Evolutionary conservation across 2,329 filamentous ascomycete species (phyloP).

Genomic region (Colletotrichum musicola): DNA sequence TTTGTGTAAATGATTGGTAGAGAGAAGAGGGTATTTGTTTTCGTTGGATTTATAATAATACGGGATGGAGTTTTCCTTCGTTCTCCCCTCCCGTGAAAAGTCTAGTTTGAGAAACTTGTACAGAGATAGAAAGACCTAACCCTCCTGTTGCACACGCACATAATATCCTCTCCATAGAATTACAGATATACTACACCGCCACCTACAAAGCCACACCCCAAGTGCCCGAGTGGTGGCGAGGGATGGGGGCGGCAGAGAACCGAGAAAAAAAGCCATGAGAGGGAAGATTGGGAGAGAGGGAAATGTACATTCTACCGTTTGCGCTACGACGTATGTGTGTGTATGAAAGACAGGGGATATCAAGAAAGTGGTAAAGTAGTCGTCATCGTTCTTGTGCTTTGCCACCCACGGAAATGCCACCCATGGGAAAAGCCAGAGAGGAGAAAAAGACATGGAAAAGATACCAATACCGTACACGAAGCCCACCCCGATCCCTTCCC

Average conservation of each 20-base stretch:
- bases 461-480: not conserved
- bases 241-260: not conserved
- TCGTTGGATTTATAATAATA: no score
- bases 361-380: constrained; percentile 26
- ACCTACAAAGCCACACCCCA: not conserved
- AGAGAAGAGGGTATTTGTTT: no score
- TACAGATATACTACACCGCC: constrained; percentile 10
- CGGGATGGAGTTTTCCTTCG: no score
- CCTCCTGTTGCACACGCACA: no score
- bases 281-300: not conserved
- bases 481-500: no score
- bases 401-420: constrained; percentile 30
- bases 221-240: not conserved
- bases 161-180: constrained; percentile 7
- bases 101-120: not conserved
- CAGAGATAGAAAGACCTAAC: not conserved
- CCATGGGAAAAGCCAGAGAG: not conserved
- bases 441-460: constrained; percentile 55
- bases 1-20: no score
- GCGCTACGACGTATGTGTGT: no score
- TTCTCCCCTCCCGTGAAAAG: no score
- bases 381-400: constrained; percentile 38
- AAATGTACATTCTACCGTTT: constrained; percentile 35
- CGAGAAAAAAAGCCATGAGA: constrained; percentile 12
- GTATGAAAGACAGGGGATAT: constrained; percentile 23